Evolutionary conservation across 257 asterid species (phyloP).

Genomic region (Plectranthus barbatus): DNA sequence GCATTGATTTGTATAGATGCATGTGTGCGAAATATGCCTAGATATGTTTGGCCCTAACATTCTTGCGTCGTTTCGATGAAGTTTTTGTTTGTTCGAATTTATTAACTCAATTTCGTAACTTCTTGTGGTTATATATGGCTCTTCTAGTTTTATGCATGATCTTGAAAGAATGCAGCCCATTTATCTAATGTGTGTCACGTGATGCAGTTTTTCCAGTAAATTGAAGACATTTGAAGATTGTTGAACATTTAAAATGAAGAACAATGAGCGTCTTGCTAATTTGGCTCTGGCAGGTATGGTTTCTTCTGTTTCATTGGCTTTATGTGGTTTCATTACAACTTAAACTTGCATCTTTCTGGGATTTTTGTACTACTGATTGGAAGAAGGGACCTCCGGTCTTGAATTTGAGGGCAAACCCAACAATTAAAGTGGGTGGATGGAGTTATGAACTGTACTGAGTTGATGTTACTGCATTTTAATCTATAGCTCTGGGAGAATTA

Average conservation of each 20-base stretch:
- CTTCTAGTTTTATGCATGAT: too few relatives aligned
- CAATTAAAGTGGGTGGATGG: background rate
- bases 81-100: too few relatives aligned
- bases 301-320: background rate
- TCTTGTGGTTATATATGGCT: too few relatives aligned
- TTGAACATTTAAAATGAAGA: conserved; percentile 36
- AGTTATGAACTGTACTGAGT: background rate
- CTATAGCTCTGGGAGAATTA: background rate
- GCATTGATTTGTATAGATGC: too few relatives aligned
- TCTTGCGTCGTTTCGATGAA: too few relatives aligned
- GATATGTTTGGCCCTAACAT: too few relatives aligned
- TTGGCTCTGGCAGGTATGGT: background rate
- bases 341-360: background rate
- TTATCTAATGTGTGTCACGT: too few relatives aligned
- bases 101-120: too few relatives aligned
- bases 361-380: background rate
- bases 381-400: background rate
- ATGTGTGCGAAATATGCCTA: too few relatives aligned
- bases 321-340: background rate
- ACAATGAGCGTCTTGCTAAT: conserved; percentile 29
- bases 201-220: too few relatives aligned
- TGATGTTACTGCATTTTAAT: background rate
- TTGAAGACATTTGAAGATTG: background rate
- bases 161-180: too few relatives aligned
- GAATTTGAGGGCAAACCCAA: background rate